Evolutionary conservation across 176 grass and related monocot species (phyloP), one percentile per base, ranked within the genome.

Genomic region (Oryza glumipatula): DNA sequence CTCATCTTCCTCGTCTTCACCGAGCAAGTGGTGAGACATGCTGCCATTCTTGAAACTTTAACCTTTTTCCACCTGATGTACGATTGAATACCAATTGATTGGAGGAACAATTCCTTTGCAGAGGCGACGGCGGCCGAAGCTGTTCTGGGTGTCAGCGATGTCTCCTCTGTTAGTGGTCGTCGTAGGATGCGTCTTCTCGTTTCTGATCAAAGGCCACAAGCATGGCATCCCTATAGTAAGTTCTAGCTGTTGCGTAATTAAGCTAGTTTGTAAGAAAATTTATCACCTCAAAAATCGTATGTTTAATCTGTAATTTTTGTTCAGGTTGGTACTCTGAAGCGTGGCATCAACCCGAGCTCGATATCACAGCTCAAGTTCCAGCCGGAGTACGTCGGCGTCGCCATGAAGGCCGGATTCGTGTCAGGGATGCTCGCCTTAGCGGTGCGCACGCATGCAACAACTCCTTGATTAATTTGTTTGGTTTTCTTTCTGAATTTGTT

Each of bases 221-320:
- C 87, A 92, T 73, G 90, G 90, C 17, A 92, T 92, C 21, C 87
- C 80, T n/a, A 92, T 89, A 48, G 90, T 92, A 76, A 86, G 83
- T 58, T 21, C 3, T 58, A 58, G 5, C 7, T 60, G 19, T 9
- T 60, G 6, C 19, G 2, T 60, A 26, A 26, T 1, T 26, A n/a
- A n/a, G 54, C 16, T n/a, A 60, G 19, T 60, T 60, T 0, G 54
- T 60, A 60, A 2, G 54, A 60, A 60, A 60, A n/a, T 60, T 17
- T 60, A 21, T n/a, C 1, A n/a, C 54, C 54, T 60, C 0, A 21
- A n/a, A 60, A 60, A 9, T 8, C 39, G 39, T 1, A 1, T 41
- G 39, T 8, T 41, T 41, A 60, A 67, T 67, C 3, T 67, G 23
- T 32, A 32, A 3, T 15, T 67, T 0, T 67, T 58, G 44, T 36